A percentile compares a stretch with the other conserved stretches of the same genome.
These are phyloP conservation scores for Coemansia sp. DNA, from an alignment of 192 early-diverging fungal genomes.

Conservation along the genomic window DNA sequence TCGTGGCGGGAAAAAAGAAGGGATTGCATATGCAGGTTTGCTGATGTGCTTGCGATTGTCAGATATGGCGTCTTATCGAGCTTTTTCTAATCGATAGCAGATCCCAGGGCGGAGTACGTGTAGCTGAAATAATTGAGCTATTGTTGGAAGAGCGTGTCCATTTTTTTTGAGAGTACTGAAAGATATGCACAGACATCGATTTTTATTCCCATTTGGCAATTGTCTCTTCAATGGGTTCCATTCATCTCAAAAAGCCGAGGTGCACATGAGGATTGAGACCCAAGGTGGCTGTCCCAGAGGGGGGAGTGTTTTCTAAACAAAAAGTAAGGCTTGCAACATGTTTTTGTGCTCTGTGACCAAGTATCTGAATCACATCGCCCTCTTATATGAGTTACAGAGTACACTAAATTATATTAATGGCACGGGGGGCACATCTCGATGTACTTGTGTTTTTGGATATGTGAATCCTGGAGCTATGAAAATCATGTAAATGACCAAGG, in stretches of 20 bases:
- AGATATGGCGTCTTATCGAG: not conserved
- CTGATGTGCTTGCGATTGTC: not conserved
- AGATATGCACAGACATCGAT: conserved; percentile 13
- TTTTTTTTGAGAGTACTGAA: not conserved
- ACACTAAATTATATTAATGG: not conserved
- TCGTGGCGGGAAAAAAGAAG: not conserved
- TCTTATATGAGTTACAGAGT: not conserved
- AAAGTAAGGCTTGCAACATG: too few species aligned
- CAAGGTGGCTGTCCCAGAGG: too few species aligned
- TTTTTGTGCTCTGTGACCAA: too few species aligned
- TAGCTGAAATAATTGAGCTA: not conserved
- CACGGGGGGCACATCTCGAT: too few species aligned
- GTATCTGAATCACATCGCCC: not conserved
- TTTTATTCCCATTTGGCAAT: not conserved
- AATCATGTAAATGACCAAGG: too few species aligned
- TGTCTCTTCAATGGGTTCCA: not conserved
- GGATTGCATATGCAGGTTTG: not conserved
- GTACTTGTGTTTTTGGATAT: too few species aligned
- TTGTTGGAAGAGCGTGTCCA: not conserved
- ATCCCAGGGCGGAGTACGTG: not conserved
- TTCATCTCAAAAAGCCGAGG: not conserved
- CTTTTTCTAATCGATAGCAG: not conserved
- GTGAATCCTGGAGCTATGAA: too few species aligned
- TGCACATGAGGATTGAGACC: not conserved
- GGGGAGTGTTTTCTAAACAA: not conserved